Percentiles rank a stretch among this genome's conserved stretches.
Conservation (phyloP, 805 yeast species). For the Monosporozyma aquatica region DNA sequence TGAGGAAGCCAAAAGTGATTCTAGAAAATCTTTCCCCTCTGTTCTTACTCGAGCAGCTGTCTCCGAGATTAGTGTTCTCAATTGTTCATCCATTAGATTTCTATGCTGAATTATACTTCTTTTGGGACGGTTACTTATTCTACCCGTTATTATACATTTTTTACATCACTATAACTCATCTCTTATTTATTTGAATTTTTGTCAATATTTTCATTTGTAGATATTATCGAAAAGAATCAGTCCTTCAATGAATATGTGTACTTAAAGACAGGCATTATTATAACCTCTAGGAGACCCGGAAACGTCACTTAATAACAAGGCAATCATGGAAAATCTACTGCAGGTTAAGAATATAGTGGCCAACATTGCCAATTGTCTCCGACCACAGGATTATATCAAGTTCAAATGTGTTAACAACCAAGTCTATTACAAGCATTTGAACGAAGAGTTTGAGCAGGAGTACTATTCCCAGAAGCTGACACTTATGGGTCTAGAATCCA, state of each 20-base stretch:
- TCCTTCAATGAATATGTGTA: too few species aligned
- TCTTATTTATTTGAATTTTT: too few species aligned
- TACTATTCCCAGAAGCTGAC: slow-evolving; percentile 16
- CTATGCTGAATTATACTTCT: too few species aligned
- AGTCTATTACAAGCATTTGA: slow-evolving; percentile 14
- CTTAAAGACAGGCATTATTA: too few species aligned
- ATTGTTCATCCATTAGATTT: slow-evolving; percentile 25
- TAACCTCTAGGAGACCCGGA: not conserved
- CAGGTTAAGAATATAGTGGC: slow-evolving; percentile 20
- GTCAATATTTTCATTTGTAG: too few species aligned
- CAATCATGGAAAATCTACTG: slow-evolving; percentile 22
- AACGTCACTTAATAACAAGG: not conserved
- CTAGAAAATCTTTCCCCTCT: slow-evolving; percentile 53
- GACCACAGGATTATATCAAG: slow-evolving; percentile 19
- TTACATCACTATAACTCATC: too few species aligned
- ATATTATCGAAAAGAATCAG: too few species aligned
- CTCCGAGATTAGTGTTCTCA: slow-evolving; percentile 15
- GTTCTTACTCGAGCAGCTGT: not conserved
- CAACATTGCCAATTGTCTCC: slow-evolving; percentile 16
- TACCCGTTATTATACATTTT: too few species aligned
- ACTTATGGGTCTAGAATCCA: slow-evolving; percentile 14
- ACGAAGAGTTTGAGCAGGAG: slow-evolving; percentile 11
- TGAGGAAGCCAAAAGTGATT: slow-evolving; percentile 38
- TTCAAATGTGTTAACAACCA: slow-evolving; percentile 19
- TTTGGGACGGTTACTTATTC: too few species aligned